Evolutionary conservation across 768 basidiomycete species (phyloP), one percentile per base, ranked within the genome.

Genomic region (Serendipita sp.): DNA sequence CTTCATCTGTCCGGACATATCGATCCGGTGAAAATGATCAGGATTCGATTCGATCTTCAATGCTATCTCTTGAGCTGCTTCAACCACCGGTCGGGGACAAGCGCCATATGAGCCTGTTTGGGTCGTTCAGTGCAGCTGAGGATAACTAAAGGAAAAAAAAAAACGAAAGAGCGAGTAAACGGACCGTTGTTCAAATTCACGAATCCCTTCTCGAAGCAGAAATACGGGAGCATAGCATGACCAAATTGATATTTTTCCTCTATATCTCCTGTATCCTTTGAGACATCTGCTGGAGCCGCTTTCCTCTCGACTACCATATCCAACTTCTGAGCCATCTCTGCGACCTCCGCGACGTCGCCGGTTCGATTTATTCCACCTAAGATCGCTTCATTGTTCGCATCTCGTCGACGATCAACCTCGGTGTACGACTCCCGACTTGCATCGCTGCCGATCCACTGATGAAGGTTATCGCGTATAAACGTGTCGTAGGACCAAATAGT

Each of bases 401-500:
- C 75, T 33, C 74, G 72, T 62, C 75, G 72, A 63, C 74, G 72
- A 67, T 84, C 85, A 3, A 84, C 79, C 63, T 82, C 79, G n/a
- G 67, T 71, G 63, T 78, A 81, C 62, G 81, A 76, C 20, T 68
- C 64, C 3, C 76, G 75, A 34, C 68, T 64, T 22, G 68, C 63
- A 20, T 74, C 72, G 3, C 67, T 72, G 7, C 81, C 82, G 42
- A 86, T 78, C 91, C 92, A 94, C 63, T 85, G 85, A 78, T 81
- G 82, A 1, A 88, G 84, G 66, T 82, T 87, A 31, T 86, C 79
- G 68, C 74, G 72, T 31, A 95, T 77, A 68, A 96, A 96, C 2
- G 83, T 80, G n/a, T 83, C 81, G 68, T 86, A 93, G 0, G 82
- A 79, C 94, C 94, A 98, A 3, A 88, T 72, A 31, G 77, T 75